Percentiles rank a stretch among this genome's conserved stretches.
phyloP scores from a whole-genome alignment of 192 early-diverging fungal species.

The Backusella westeae region DNA sequence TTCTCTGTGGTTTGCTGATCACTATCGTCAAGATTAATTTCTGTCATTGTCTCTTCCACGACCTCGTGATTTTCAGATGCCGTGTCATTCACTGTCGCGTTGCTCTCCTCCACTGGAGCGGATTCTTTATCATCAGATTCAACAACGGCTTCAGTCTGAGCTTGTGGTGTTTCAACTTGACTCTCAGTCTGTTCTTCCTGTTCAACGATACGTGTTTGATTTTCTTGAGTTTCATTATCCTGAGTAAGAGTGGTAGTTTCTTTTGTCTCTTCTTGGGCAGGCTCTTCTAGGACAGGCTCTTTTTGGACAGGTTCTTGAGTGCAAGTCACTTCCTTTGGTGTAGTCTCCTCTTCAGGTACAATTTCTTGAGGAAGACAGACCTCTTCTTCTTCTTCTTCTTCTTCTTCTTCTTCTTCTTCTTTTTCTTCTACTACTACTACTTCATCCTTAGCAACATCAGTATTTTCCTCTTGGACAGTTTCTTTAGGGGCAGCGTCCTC shows the following conservation, averaged over 20 bases:
- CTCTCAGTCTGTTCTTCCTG: neutral
- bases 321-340: neutral
- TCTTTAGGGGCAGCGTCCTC: neutral
- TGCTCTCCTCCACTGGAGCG: neutral
- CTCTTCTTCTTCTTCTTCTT: neutral
- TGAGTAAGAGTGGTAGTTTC: neutral
- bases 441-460: neutral
- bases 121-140: neutral
- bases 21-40: slow-evolving; percentile 3
- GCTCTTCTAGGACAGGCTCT: neutral
- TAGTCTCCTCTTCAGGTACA: neutral
- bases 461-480: no score
- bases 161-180: neutral
- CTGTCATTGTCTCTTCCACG: slow-evolving; percentile 6
- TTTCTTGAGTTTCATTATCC: neutral
- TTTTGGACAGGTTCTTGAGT: neutral
- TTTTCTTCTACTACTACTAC: neutral
- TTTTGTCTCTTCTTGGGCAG: neutral
- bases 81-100: neutral
- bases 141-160: neutral
- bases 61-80: neutral
- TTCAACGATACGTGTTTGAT: neutral
- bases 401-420: neutral
- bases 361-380: neutral
- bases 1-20: neutral